Evolutionary conservation across 805 yeast species (phyloP).

Genomic region (Kodamaea kakaduensis): DNA sequence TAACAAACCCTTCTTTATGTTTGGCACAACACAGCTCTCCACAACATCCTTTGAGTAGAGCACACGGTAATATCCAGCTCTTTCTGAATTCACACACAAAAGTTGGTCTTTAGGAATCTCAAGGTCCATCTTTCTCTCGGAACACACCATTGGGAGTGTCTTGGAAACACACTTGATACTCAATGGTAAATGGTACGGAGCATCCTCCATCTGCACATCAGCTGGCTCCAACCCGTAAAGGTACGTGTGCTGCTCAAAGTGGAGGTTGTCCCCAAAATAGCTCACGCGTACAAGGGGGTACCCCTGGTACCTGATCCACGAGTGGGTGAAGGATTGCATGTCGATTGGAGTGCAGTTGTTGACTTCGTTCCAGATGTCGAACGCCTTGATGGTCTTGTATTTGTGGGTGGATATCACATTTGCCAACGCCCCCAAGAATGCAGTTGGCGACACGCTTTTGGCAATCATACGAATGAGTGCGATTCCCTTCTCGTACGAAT

Average conservation of each 20-base stretch:
- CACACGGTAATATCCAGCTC: slow-evolving; percentile 13
- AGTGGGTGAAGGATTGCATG: slow-evolving; percentile 47
- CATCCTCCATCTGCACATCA: slow-evolving; percentile 44
- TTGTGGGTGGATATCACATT: slow-evolving; percentile 33
- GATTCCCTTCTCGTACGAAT: slow-evolving; percentile 59
- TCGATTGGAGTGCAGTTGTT: slow-evolving; percentile 27
- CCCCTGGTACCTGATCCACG: slow-evolving; percentile 63
- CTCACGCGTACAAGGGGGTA: slow-evolving; percentile 48
- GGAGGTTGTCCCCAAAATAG: slow-evolving; percentile 15
- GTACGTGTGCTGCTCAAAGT: slow-evolving; percentile 37
- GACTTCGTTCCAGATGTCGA: slow-evolving; percentile 48
- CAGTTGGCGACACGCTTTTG: slow-evolving; percentile 34
- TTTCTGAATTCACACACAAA: slow-evolving; percentile 40
- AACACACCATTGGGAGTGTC: slow-evolving; percentile 16
- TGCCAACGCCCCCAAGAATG: slow-evolving; percentile 30
- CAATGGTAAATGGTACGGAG: slow-evolving; percentile 62
- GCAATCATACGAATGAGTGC: slow-evolving; percentile 51
- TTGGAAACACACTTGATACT: slow-evolving; percentile 18
- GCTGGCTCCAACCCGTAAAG: slow-evolving; percentile 21
- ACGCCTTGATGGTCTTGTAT: slow-evolving; percentile 41
- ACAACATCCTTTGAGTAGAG: slow-evolving; percentile 10
- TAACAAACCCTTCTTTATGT: slow-evolving; percentile 15
- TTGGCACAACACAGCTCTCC: slow-evolving; percentile 9
- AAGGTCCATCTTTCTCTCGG: slow-evolving; percentile 34
- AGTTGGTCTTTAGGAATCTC: slow-evolving; percentile 25